Evolutionary conservation across 2,329 filamentous ascomycete species (phyloP), one percentile per base, ranked within the genome.

Genomic region (Stenocarpella maydis): DNA sequence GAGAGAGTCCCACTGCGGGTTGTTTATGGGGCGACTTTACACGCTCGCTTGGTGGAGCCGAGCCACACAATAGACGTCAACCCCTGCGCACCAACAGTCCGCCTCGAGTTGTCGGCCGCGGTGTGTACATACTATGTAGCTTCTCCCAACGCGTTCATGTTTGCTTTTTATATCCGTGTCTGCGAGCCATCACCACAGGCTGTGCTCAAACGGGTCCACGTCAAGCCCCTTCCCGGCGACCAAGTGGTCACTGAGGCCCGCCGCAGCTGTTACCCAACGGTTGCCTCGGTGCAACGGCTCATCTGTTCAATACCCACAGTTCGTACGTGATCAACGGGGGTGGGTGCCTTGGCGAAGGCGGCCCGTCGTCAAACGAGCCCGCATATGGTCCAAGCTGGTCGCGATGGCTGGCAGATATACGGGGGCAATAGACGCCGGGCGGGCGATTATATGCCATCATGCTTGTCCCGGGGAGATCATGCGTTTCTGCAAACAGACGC

Each of bases 401-500:
- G 50, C 52, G 50, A 28, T 47, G 34, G 19, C 58, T 47, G 15
- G 10, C 37, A 52, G 24, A 53, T 53, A 49, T 53, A 45, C 49
- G 63, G 63, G 47, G 21, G 14, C 14, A 21, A 61, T 34, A n/a
- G 26, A 47, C 41, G 41, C 34, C 34, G 28, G 61, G 61, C 61
- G 61, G 61, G 31, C 49, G 37, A 31, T 52, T 47, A 21, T 52
- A 47, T 65, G 31, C 49, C 49, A 31, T 52, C 34, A 21, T 52
- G 61, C 52, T 65, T 52, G 49, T 65, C 31, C 31, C 52, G 47
- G 34, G 34, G 17, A 19, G 15, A 39, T 45, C 17, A 43, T 65
- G 34, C 47, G 63, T 65, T 65, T 65, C 26, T 19, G 47, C 58
- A 31, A 65, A 65, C 63, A 53, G 63, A 54, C 49, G n/a, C 21